phyloP scores from a whole-genome alignment of 2,329 filamentous ascomycete species.

The Diaporthe sp. region DNA sequence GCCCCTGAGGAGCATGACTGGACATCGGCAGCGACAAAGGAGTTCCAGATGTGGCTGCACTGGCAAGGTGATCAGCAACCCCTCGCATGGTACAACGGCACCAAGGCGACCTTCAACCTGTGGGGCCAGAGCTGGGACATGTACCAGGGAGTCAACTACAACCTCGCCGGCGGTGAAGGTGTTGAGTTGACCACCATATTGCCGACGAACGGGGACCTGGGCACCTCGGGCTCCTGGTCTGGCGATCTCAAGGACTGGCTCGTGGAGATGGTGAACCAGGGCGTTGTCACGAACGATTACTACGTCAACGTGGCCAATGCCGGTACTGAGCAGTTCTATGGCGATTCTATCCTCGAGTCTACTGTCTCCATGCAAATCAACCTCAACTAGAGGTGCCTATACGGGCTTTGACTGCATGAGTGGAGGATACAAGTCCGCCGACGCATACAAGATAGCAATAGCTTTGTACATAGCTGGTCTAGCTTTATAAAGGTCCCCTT shows the following conservation, averaged over 20 bases:
- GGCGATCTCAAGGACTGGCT: constrained; percentile 30
- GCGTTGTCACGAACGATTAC: constrained; percentile 26
- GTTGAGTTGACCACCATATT: constrained; percentile 25
- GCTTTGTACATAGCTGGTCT: neutral
- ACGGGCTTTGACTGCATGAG: neutral
- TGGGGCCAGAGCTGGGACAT: constrained; percentile 29
- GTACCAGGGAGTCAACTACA: constrained; percentile 31
- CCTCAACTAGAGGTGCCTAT: neutral
- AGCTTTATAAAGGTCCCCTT: neutral
- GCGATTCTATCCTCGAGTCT: constrained; percentile 26
- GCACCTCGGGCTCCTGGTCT: constrained; percentile 24
- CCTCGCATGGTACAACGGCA: constrained; percentile 29
- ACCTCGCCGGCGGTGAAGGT: constrained; percentile 18
- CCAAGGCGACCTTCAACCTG: constrained; percentile 27
- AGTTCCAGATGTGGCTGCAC: constrained; percentile 30
- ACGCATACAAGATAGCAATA: neutral
- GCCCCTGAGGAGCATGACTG: constrained; percentile 18
- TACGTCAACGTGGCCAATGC: constrained; percentile 29
- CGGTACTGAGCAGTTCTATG: constrained; percentile 29
- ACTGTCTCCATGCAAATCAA: constrained; percentile 20
- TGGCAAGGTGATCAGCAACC: constrained; percentile 29
- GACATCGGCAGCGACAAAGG: constrained; percentile 27
- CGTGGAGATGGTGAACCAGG: constrained; percentile 23
- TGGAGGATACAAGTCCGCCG: too few species aligned
- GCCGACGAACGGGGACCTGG: constrained; percentile 2